A percentile compares a stretch with the other conserved stretches of the same genome.
Evolutionary conservation across 176 grass and related monocot species (phyloP).

Genomic region (Zea luxurians): DNA sequence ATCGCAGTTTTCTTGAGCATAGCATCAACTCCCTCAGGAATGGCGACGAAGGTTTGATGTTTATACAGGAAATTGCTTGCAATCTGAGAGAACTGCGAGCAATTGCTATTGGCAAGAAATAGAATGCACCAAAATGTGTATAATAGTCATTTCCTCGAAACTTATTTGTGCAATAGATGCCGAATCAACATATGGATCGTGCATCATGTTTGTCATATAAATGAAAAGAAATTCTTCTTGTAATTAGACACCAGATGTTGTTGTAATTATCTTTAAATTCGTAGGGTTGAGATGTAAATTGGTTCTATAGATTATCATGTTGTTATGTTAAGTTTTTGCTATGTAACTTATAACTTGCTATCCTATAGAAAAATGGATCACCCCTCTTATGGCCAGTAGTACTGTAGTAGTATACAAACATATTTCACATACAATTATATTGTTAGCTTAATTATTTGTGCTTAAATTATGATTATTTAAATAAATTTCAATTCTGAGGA

Average conservation of each 20-base stretch:
- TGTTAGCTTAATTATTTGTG: too few species aligned
- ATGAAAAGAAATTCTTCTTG: conserved; percentile 15
- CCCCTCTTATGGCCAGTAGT: too few species aligned
- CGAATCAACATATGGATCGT: conserved; percentile 11
- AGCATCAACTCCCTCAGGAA: conserved; percentile 67
- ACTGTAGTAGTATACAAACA: too few species aligned
- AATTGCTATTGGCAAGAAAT: conserved; percentile 38
- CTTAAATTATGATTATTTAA: too few species aligned
- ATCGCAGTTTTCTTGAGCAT: conserved; percentile 66
- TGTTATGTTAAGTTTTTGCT: too few species aligned
- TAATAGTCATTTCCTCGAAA: background rate
- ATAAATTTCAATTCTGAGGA: too few species aligned
- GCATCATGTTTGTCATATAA: background rate
- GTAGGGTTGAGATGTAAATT: too few species aligned
- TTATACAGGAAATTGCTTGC: conserved; percentile 64
- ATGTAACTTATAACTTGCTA: too few species aligned
- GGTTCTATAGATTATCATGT: too few species aligned
- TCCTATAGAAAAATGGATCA: too few species aligned
- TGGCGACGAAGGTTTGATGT: conserved; percentile 52
- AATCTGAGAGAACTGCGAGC: conserved; percentile 51
- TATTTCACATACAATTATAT: too few species aligned
- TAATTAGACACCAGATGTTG: background rate
- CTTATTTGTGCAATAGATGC: conserved; percentile 7
- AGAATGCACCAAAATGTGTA: conserved; percentile 17
- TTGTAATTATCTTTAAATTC: conserved; percentile 4